Evolutionary conservation across 148 eudicot genomes (phyloP).

Genomic region (Cornus suecica): DNA sequence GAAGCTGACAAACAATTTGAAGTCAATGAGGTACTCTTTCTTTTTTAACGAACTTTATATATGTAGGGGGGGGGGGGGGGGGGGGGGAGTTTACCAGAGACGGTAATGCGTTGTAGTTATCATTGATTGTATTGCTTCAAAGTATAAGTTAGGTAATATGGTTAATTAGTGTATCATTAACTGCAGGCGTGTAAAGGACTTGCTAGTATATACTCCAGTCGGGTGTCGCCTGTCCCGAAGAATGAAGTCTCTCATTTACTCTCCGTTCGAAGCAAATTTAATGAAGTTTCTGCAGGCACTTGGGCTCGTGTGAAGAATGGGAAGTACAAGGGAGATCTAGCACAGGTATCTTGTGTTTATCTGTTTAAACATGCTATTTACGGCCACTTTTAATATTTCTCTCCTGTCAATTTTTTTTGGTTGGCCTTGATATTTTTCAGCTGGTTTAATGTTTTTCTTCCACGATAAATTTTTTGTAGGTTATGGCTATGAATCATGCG

Average conservation of each 20-base stretch:
- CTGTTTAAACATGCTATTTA: not conserved
- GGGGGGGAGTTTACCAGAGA: not conserved
- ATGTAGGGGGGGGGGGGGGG: not conserved
- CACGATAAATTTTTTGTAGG: conserved; percentile 37
- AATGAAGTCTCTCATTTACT: conserved; percentile 68
- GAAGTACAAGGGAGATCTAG: conserved; percentile 82
- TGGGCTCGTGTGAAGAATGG: conserved; percentile 97
- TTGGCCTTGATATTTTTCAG: conserved; percentile 13
- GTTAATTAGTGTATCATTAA: not conserved
- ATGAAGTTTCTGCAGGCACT: conserved; percentile 62
- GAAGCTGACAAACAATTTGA: conserved; percentile 83
- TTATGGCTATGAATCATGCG: conserved; percentile 56
- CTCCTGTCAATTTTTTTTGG: not conserved
- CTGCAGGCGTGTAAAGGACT: conserved; percentile 86
- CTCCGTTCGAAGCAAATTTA: conserved; percentile 52
- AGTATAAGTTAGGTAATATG: not conserved
- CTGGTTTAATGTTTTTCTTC: too few species aligned
- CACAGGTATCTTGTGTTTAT: conserved; percentile 51
- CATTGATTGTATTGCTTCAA: not conserved
- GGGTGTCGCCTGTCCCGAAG: conserved; percentile 52
- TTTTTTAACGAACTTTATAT: not conserved
- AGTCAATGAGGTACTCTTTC: conserved; percentile 59
- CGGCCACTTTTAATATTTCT: conserved; percentile 5
- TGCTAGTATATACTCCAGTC: conserved; percentile 59
- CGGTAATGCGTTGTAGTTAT: not conserved